Percentiles rank a stretch among this genome's conserved stretches.
Evolutionary conservation across 495 filamentous ascomycete species (phyloP).

Genomic region (Friedmanniomyces simplex): DNA sequence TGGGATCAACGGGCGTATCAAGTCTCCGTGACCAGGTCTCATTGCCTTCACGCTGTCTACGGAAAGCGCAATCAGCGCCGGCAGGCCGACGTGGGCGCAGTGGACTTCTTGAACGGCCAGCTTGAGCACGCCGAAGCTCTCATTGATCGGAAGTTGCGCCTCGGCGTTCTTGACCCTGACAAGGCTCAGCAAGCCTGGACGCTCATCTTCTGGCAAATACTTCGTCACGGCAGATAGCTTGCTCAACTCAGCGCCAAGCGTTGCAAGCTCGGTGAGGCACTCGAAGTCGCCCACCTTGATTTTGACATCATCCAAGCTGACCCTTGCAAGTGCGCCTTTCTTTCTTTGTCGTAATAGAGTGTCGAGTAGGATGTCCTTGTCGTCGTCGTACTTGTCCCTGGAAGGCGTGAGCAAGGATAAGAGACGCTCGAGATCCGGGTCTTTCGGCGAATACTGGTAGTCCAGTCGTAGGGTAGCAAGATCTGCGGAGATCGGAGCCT

Average conservation of each 20-base stretch:
- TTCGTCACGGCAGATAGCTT: slow-evolving; percentile 80
- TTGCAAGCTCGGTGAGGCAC: slow-evolving; percentile 52
- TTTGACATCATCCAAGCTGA: slow-evolving; percentile 52
- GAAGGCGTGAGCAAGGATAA: slow-evolving; percentile 83
- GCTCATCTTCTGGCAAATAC: slow-evolving; percentile 90
- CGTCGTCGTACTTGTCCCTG: slow-evolving; percentile 79
- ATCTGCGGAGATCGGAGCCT: slow-evolving; percentile 42
- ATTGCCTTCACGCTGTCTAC: slow-evolving; percentile 47
- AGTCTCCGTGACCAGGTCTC: slow-evolving; percentile 58
- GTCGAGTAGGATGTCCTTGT: slow-evolving; percentile 91
- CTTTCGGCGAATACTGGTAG: slow-evolving; percentile 60
- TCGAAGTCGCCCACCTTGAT: slow-evolving; percentile 46
- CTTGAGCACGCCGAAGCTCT: slow-evolving; percentile 54
- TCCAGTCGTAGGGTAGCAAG: slow-evolving; percentile 61
- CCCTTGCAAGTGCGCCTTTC: slow-evolving; percentile 75
- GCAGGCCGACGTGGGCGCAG: slow-evolving; percentile 73
- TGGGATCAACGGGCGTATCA: slow-evolving; percentile 47
- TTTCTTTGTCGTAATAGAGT: slow-evolving; percentile 80
- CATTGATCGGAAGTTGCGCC: slow-evolving; percentile 45
- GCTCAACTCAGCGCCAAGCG: slow-evolving; percentile 64
- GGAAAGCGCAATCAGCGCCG: slow-evolving; percentile 66
- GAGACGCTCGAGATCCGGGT: slow-evolving; percentile 70
- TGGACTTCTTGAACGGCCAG: slow-evolving; percentile 50
- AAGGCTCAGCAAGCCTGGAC: slow-evolving; percentile 77
- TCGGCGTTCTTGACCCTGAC: slow-evolving; percentile 52